phyloP scores from a whole-genome alignment of 257 asterid genomes.

The Solanum etuberosum region DNA sequence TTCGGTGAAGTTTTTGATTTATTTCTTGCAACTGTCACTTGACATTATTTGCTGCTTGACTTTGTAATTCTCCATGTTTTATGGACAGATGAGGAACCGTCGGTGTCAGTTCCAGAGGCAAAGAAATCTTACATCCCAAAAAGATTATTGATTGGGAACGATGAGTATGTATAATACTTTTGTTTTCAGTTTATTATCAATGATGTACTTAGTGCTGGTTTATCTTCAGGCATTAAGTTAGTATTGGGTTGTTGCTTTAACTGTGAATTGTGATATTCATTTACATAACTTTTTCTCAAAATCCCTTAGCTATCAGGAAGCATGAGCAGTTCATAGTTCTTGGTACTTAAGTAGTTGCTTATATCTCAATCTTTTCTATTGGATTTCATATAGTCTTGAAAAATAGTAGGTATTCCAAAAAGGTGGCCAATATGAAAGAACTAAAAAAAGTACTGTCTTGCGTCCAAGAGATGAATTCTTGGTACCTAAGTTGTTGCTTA shows the following conservation, averaged over 20 bases:
- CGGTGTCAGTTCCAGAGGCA: slow-evolving; percentile 18
- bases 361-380: background rate
- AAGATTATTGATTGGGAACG: slow-evolving; percentile 69
- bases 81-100: slow-evolving; percentile 42
- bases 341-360: background rate
- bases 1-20: background rate
- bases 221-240: background rate
- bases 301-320: background rate
- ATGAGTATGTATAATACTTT: slow-evolving; percentile 57
- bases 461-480: background rate
- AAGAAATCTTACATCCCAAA: slow-evolving; percentile 62
- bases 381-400: background rate
- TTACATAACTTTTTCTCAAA: background rate
- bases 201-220: background rate
- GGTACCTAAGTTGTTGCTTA: background rate
- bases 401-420: background rate
- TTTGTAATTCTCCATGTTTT: slow-evolving; percentile 11
- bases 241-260: background rate
- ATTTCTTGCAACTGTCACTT: background rate
- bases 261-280: background rate
- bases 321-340: background rate
- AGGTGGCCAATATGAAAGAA: background rate
- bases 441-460: background rate
- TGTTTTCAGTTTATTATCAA: background rate
- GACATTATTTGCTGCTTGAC: background rate